These are phyloP conservation scores for Penicillium aurantiogriseum DNA, from an alignment of 2,329 filamentous ascomycete species.

Conservation along the genomic window DNA sequence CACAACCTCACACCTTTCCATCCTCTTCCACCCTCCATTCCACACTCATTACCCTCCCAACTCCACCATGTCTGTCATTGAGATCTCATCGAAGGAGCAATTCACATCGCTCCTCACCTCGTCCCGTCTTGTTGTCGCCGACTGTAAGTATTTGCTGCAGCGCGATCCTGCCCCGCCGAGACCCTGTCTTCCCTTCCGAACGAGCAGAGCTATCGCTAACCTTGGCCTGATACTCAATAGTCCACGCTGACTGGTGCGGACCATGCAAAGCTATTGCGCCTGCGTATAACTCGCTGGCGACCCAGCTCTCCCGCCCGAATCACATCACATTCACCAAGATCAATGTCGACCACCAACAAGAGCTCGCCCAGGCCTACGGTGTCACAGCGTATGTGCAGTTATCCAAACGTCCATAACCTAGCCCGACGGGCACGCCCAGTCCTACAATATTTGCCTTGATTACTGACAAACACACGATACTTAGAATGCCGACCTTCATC, in stretches of 20 bases:
- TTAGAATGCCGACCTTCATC: conserved; percentile 73
- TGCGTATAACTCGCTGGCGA: conserved; percentile 73
- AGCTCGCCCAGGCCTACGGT: conserved; percentile 70
- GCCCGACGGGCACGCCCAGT: not conserved
- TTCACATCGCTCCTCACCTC: conserved; percentile 67
- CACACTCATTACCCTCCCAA: conserved; percentile 9
- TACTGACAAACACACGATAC: conserved; percentile 51
- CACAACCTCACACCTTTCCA: conserved; percentile 20
- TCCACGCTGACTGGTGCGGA: conserved; percentile 83
- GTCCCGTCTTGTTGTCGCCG: conserved; percentile 77
- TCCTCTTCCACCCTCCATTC: conserved; percentile 11
- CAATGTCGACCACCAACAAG: conserved; percentile 73
- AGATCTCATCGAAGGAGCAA: conserved; percentile 65
- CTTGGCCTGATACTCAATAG: conserved; percentile 46
- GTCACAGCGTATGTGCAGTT: conserved; percentile 59
- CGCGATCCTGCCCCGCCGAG: conserved; percentile 13
- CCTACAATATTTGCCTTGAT: not conserved
- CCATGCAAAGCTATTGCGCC: conserved; percentile 83
- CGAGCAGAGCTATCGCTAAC: conserved; percentile 21
- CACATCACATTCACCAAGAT: conserved; percentile 82
- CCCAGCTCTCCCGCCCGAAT: conserved; percentile 67
- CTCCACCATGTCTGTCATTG: conserved; percentile 44
- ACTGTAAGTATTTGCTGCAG: conserved; percentile 64
- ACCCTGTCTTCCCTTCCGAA: conserved; percentile 10
- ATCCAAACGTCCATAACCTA: not conserved